Evolutionary conservation across 129 eudicot species (phyloP).

Genomic region (Glebionis coronaria): DNA sequence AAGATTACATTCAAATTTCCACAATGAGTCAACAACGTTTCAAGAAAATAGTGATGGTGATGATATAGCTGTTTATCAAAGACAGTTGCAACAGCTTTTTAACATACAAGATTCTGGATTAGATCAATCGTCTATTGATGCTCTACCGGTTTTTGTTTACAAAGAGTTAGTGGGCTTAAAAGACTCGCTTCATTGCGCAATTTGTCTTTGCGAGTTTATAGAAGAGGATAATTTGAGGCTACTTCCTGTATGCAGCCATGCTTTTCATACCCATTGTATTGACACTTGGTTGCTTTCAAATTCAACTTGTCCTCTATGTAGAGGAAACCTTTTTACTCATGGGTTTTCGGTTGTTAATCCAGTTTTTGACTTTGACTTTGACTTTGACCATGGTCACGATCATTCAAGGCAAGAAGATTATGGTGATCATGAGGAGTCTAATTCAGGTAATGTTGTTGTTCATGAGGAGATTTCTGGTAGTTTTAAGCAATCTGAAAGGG

Average conservation of each 20-base stretch:
- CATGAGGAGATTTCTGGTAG: slow-evolving; percentile 9
- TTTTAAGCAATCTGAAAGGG: slow-evolving; percentile 17
- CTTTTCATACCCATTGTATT: slow-evolving; percentile 6
- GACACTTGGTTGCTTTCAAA: slow-evolving; percentile 17
- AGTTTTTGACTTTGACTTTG: slow-evolving; percentile 14
- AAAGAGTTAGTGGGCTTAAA: slow-evolving; percentile 8
- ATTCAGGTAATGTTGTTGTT: neutral
- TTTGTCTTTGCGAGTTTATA: slow-evolving; percentile 12
- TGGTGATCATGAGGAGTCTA: slow-evolving; percentile 8
- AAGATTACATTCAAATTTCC: slow-evolving; percentile 32
- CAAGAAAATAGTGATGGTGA: slow-evolving; percentile 9
- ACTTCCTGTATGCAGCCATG: slow-evolving; percentile 19
- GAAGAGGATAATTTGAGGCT: slow-evolving; percentile 10
- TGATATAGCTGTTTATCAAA: slow-evolving; percentile 17
- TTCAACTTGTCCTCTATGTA: slow-evolving; percentile 14
- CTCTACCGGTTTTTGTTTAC: slow-evolving; percentile 1
- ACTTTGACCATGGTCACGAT: neutral
- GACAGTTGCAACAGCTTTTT: slow-evolving; percentile 11
- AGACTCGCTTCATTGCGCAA: slow-evolving; percentile 4
- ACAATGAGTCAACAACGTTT: slow-evolving; percentile 34
- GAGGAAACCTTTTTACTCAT: neutral
- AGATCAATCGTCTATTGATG: slow-evolving; percentile 16
- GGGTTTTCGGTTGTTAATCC: slow-evolving; percentile 9
- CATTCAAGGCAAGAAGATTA: slow-evolving; percentile 7
- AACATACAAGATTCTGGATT: slow-evolving; percentile 9